These are phyloP conservation scores for Nidularia sp. DNA, from an alignment of 768 basidiomycete genomes.

Conservation along the genomic window DNA sequence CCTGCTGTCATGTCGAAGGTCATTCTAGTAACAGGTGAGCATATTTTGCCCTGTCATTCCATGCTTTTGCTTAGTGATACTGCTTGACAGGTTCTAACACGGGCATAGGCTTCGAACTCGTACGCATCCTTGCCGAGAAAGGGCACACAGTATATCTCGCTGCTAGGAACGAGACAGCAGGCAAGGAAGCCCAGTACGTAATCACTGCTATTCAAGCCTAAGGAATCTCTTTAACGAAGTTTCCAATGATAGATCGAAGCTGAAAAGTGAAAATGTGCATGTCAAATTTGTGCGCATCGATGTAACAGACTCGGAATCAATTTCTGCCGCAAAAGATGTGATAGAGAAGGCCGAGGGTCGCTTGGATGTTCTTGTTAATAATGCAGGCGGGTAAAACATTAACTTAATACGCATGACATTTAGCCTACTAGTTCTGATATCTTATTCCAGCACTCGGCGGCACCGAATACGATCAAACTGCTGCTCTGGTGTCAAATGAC, in stretches of 20 bases:
- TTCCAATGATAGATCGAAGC: too few species aligned
- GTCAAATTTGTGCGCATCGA: slow-evolving; percentile 36
- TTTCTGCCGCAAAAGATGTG: too few species aligned
- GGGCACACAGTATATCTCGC: slow-evolving; percentile 41
- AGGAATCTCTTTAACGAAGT: too few species aligned
- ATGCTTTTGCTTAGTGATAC: not conserved
- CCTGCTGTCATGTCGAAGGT: slow-evolving; percentile 33
- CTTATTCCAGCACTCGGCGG: slow-evolving; percentile 18
- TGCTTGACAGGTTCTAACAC: slow-evolving; percentile 32
- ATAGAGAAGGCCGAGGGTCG: too few species aligned
- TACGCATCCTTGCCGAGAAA: slow-evolving; percentile 35
- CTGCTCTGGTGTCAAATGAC: slow-evolving; percentile 26
- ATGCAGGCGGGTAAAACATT: slow-evolving; percentile 24
- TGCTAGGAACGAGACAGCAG: slow-evolving; percentile 32
- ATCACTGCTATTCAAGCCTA: too few species aligned
- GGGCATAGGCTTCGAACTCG: slow-evolving; percentile 43
- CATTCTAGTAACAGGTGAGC: slow-evolving; percentile 33
- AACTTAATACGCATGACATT: slow-evolving; percentile 38
- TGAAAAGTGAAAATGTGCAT: slow-evolving; percentile 21
- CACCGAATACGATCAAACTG: slow-evolving; percentile 28
- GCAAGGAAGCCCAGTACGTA: slow-evolving; percentile 35
- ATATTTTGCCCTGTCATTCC: not conserved
- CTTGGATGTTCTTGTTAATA: too few species aligned
- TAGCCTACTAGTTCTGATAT: slow-evolving; percentile 32
- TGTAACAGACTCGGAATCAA: slow-evolving; percentile 29